These are phyloP conservation scores for Buddleja alternifolia DNA, from an alignment of 257 asterid genomes.

Conservation along the genomic window DNA sequence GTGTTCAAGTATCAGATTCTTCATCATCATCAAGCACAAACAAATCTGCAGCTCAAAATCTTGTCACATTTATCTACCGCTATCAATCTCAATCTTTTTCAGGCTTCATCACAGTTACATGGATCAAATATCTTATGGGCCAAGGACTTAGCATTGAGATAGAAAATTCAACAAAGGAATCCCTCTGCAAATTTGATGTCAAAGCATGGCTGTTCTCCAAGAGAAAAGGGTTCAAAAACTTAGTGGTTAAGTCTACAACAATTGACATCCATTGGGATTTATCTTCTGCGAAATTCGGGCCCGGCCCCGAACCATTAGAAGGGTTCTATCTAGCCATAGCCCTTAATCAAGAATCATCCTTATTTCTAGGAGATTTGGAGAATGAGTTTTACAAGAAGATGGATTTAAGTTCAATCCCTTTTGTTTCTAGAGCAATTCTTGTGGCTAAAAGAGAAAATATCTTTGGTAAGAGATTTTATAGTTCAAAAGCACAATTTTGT, in stretches of 20 bases:
- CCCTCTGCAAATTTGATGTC: constrained; percentile 60
- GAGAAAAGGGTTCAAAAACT: constrained; percentile 54
- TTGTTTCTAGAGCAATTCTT: constrained; percentile 39
- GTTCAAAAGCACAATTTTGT: constrained; percentile 54
- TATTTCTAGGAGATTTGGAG: constrained; percentile 59
- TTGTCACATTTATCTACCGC: constrained; percentile 55
- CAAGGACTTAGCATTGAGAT: constrained; percentile 57
- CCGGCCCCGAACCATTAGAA: constrained; percentile 63
- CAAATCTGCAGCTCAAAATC: constrained; percentile 50
- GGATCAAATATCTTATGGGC: constrained; percentile 67
- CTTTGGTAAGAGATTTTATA: constrained; percentile 55
- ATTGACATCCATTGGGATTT: constrained; percentile 67
- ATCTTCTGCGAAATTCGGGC: constrained; percentile 68
- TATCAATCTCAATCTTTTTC: constrained; percentile 43
- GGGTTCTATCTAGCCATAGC: constrained; percentile 62
- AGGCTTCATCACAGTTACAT: constrained; percentile 58
- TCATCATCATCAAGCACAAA: constrained; percentile 43
- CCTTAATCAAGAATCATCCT: constrained; percentile 47
- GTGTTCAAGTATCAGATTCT: constrained; percentile 58
- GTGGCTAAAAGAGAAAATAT: constrained; percentile 61
- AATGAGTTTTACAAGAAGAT: constrained; percentile 46
- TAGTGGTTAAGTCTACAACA: constrained; percentile 32
- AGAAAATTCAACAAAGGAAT: constrained; percentile 39
- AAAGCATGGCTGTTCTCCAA: constrained; percentile 74
- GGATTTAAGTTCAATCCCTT: constrained; percentile 28